Conservation (phyloP, 441 rosid species). For the Adansonia gregorii region DNA sequence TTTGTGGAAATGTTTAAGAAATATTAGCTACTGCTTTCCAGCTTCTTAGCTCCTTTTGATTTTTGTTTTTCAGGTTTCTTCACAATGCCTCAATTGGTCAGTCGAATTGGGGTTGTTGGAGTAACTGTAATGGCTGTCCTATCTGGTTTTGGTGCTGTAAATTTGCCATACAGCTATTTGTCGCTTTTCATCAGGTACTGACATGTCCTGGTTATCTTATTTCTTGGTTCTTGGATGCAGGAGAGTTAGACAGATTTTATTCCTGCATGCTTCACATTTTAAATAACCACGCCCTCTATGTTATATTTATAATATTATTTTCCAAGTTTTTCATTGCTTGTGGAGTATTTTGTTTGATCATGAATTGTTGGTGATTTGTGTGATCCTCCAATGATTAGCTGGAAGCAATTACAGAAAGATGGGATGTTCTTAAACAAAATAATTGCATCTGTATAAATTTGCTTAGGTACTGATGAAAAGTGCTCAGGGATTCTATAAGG, state of each 20-base stretch:
- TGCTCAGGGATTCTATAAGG: not conserved
- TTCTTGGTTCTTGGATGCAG: slow-evolving; percentile 18
- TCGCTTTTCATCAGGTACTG: slow-evolving; percentile 92
- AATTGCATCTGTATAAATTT: not conserved
- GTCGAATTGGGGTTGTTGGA: slow-evolving; percentile 98
- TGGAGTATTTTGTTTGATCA: slow-evolving; percentile 1
- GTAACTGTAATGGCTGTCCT: slow-evolving; percentile 98
- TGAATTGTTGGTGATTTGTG: not conserved
- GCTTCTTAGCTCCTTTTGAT: not conserved
- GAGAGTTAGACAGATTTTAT: not conserved
- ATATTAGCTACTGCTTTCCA: slow-evolving; percentile 9
- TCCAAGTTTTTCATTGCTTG: not conserved
- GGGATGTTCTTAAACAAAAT: not conserved
- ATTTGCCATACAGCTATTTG: slow-evolving; percentile 95
- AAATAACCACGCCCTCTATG: not conserved
- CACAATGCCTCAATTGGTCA: slow-evolving; percentile 93
- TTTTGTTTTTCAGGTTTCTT: slow-evolving; percentile 74
- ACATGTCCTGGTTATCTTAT: not conserved
- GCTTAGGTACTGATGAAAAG: not conserved
- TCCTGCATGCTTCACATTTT: slow-evolving; percentile 17
- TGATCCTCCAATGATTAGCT: not conserved
- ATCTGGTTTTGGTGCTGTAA: slow-evolving; percentile 98
- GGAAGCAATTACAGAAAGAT: not conserved
- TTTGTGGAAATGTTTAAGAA: slow-evolving; percentile 13
- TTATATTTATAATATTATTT: not conserved